phyloP scores from a whole-genome alignment of 495 filamentous ascomycete genomes.

The Xylaria longipes region DNA sequence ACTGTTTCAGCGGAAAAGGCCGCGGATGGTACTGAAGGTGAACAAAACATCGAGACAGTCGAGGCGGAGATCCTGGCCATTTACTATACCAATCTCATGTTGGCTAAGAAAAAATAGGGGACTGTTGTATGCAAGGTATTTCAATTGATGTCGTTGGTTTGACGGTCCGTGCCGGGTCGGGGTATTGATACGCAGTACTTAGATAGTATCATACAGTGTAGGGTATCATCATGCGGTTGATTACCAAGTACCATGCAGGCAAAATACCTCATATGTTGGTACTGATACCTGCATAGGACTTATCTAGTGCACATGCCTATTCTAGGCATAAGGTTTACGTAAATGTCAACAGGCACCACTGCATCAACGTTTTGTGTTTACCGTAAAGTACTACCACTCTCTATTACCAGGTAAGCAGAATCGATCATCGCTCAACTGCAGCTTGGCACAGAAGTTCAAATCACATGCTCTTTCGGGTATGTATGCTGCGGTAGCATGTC shows the following conservation, averaged over 20 bases:
- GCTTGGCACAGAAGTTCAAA: neutral
- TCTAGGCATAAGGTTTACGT: neutral
- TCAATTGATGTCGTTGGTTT: neutral
- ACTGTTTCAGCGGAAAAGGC: neutral
- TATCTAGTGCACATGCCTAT: neutral
- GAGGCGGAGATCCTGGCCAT: neutral
- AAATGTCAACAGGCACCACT: neutral
- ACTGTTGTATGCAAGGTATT: neutral
- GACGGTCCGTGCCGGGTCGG: neutral
- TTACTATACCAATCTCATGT: conserved; percentile 4
- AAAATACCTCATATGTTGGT: neutral
- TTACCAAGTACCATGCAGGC: neutral
- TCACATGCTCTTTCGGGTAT: neutral
- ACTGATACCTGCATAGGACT: neutral
- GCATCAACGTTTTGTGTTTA: too few species aligned
- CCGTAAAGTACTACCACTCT: too few species aligned
- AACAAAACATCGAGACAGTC: neutral
- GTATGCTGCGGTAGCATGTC: neutral
- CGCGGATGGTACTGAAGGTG: neutral
- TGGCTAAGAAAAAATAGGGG: neutral
- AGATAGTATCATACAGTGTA: neutral
- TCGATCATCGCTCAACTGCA: neutral
- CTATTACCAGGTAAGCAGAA: too few species aligned
- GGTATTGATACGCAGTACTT: neutral
- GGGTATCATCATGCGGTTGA: neutral